Conservation (phyloP, 139 green algal species). For the Micromonas pusilla region DNA sequence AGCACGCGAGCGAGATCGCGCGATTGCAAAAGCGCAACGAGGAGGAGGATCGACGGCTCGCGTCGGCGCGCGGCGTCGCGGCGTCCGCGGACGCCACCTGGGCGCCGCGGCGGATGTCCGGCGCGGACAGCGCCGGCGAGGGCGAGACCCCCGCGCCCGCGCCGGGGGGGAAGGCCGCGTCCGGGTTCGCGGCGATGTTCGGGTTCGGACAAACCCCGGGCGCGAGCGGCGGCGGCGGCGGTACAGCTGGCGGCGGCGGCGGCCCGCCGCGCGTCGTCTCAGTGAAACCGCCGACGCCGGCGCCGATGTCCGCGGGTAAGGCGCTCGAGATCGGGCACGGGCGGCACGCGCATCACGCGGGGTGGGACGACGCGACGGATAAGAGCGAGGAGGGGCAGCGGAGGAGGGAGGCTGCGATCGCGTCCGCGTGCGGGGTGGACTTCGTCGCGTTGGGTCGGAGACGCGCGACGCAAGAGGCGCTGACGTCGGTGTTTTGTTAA, state of each 20-base stretch:
- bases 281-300: neutral
- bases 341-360: neutral
- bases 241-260: no score
- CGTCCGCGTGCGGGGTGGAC: constrained; percentile 12
- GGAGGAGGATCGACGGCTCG: neutral
- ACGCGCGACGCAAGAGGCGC: neutral
- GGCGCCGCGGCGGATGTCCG: neutral
- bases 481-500: neutral
- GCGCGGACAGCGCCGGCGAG: neutral
- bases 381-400: neutral
- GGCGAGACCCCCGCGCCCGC: neutral
- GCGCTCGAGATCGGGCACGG: neutral
- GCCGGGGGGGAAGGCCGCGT: no score
- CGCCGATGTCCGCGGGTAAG: neutral
- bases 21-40: neutral
- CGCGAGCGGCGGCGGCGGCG: neutral
- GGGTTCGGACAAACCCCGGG: neutral
- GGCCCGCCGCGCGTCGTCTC: neutral
- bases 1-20: constrained; percentile 22
- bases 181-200: neutral
- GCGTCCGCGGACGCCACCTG: no score
- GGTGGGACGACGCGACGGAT: neutral
- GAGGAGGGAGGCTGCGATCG: neutral
- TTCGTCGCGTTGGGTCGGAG: neutral
- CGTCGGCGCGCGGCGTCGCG: neutral